Base-by-base conservation (phyloP, 1,284 basidiomycete genomes). In the Cutaneotrichosporon sp. region DNA sequence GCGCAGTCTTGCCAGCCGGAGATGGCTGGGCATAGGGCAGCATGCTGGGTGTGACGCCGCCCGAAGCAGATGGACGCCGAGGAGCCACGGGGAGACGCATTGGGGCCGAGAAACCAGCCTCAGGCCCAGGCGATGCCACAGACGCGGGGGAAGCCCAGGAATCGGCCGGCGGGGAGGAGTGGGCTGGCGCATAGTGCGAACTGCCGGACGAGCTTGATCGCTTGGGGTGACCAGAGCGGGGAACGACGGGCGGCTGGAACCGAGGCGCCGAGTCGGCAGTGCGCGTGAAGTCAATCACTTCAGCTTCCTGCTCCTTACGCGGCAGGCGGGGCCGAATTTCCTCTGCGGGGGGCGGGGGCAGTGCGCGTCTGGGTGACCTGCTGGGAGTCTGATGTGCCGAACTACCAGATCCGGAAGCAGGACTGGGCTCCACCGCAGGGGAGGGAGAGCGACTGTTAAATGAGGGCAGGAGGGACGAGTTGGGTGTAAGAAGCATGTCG, bases 261-360 rank as follows among this genome's bases (percentile, higher is more conserved):
- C n/a, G n/a, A n/a, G n/a, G n/a, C n/a, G n/a, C n/a, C n/a, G n/a
- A n/a, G n/a, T 38, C 45, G 17, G 42, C 32, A 10, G 47, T 29
- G 24, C 52, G 47, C 2, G 52, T 24, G 41, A 50, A 54, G 44
- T 50, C 53, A 12, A 50, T 54, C 3, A 48, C 46, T 8, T 49
- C 38, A 14, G 31, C 27, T 34, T 16, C 33, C 10, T 47, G 16
- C 32, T 33, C 31, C 19, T 16, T 49, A 24, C 29, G 22, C 25
- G 8, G 26, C 19, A 5, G 45, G 45, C 22, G 45, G 45, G 14
- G 33, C 29, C 11, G 49, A 50, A 32, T 26, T 26, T 44, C 31
- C 27, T 46, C 29, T 17, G 27, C 11, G 31, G 29, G 27, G 17
- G 19, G 19, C 17, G 17, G n/a, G 20, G 44, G 44, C 20, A 33